These are phyloP conservation scores for Arachis hypogaea DNA, from an alignment of 306 rosid genomes.

Conservation along the genomic window DNA sequence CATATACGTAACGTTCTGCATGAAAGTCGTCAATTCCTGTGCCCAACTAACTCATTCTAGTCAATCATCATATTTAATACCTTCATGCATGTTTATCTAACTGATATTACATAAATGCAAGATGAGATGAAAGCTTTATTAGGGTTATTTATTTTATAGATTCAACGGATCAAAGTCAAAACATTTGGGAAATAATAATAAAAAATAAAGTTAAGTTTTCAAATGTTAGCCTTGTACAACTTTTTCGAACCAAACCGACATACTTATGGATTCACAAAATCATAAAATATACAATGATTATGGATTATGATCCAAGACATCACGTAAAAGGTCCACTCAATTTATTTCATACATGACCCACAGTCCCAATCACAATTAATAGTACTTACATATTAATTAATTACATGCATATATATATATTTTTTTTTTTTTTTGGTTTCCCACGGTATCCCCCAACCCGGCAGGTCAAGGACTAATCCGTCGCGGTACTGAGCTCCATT, in stretches of 20 bases:
- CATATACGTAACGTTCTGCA: neutral
- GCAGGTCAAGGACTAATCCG: no score
- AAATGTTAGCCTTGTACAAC: no score
- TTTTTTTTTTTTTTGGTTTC: no score
- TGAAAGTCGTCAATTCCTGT: neutral
- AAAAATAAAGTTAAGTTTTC: no score
- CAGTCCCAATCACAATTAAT: neutral
- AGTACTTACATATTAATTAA: neutral
- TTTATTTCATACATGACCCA: neutral
- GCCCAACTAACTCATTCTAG: neutral
- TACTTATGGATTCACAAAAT: no score
- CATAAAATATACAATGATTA: no score
- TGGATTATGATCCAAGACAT: neutral
- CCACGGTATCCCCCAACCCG: no score
- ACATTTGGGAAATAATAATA: no score
- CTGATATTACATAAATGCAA: neutral
- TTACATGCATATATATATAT: no score
- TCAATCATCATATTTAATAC: slow-evolving; percentile 3
- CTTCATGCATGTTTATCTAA: neutral
- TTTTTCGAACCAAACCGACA: no score
- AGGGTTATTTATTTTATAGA: neutral
- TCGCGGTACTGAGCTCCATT: no score
- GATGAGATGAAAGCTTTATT: neutral
- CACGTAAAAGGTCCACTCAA: neutral
- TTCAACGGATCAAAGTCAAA: neutral